These are phyloP conservation scores for Exophiala sp. DNA, from an alignment of 2,329 filamentous ascomycete genomes.

Conservation along the genomic window DNA sequence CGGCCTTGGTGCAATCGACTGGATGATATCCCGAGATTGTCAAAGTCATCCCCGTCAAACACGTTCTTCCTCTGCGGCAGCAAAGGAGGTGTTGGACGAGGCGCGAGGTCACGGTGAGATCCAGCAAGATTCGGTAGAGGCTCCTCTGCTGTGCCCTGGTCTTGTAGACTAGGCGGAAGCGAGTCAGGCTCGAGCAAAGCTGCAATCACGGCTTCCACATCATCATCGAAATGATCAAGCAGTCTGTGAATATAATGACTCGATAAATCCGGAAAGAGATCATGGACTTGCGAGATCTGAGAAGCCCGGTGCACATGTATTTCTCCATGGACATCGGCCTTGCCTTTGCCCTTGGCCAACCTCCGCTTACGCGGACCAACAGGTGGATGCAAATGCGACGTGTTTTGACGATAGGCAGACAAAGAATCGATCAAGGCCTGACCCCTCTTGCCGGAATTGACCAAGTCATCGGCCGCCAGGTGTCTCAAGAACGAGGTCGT, in stretches of 20 bases:
- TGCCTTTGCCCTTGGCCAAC: conserved; percentile 39
- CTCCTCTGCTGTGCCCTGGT: conserved; percentile 23
- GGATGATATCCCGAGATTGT: conserved; percentile 60
- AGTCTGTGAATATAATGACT: conserved; percentile 73
- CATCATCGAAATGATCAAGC: conserved; percentile 70
- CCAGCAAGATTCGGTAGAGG: conserved; percentile 14
- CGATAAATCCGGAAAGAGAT: conserved; percentile 83
- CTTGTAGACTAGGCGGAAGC: conserved; percentile 61
- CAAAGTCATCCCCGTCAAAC: conserved; percentile 75
- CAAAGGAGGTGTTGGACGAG: conserved; percentile 36
- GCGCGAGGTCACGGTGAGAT: conserved; percentile 45
- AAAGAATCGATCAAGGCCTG: conserved; percentile 38
- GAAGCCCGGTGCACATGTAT: conserved; percentile 77
- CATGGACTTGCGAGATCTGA: conserved; percentile 82
- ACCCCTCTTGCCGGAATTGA: conserved; percentile 37
- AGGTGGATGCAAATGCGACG: conserved; percentile 36
- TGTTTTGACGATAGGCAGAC: conserved; percentile 37
- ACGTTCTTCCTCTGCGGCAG: conserved; percentile 62
- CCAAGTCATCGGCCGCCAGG: conserved; percentile 35
- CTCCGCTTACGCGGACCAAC: conserved; percentile 38
- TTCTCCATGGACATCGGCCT: conserved; percentile 37
- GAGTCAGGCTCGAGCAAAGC: conserved; percentile 69
- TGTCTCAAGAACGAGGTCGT: conserved; percentile 63
- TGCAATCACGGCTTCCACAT: conserved; percentile 72
- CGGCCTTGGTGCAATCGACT: conserved; percentile 75